phyloP scores from a whole-genome alignment of 2,329 filamentous ascomycete genomes.

The Fusarium sp. region DNA sequence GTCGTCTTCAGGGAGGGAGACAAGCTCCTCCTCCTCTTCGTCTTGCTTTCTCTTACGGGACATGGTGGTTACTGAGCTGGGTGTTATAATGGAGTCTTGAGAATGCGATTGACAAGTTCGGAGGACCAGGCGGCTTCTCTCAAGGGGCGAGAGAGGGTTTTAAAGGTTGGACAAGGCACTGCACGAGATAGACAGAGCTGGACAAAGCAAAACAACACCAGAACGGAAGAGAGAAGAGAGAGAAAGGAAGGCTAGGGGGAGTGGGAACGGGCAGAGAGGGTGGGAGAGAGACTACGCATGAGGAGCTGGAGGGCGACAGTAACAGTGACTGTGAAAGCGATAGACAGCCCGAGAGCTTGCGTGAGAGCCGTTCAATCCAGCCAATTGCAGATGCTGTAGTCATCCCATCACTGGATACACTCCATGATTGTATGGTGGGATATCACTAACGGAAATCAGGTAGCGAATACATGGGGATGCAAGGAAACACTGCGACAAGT shows the following conservation, averaged over 20 bases:
- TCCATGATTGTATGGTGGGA: slow-evolving; percentile 31
- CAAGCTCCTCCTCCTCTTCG: slow-evolving; percentile 64
- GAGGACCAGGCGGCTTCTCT: slow-evolving; percentile 20
- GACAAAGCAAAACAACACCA: slow-evolving; percentile 15
- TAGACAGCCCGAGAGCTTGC: slow-evolving; percentile 33
- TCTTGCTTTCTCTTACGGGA: slow-evolving; percentile 69
- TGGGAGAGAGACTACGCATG: slow-evolving; percentile 44
- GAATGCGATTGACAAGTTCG: slow-evolving; percentile 27
- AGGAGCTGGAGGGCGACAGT: slow-evolving; percentile 23
- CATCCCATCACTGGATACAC: slow-evolving; percentile 43
- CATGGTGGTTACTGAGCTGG: slow-evolving; percentile 51
- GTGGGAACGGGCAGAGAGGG: slow-evolving; percentile 40
- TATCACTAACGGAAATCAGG: slow-evolving; percentile 37
- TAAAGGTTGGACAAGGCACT: slow-evolving; percentile 35
- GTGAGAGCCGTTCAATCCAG: slow-evolving; percentile 35
- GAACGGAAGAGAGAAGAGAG: slow-evolving; percentile 34
- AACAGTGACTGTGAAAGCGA: slow-evolving; percentile 12
- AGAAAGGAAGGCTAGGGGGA: slow-evolving; percentile 32
- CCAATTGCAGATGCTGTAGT: slow-evolving; percentile 36
- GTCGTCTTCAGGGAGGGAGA: slow-evolving; percentile 65
- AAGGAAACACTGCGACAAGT: slow-evolving; percentile 27
- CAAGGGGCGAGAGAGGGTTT: slow-evolving; percentile 28
- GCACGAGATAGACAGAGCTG: slow-evolving; percentile 33
- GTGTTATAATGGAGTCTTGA: slow-evolving; percentile 19
- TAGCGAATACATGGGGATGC: slow-evolving; percentile 41